Evolutionary conservation across 2,329 filamentous ascomycete genomes (phyloP).

Genomic region (Fusarium brachygibbosum): DNA sequence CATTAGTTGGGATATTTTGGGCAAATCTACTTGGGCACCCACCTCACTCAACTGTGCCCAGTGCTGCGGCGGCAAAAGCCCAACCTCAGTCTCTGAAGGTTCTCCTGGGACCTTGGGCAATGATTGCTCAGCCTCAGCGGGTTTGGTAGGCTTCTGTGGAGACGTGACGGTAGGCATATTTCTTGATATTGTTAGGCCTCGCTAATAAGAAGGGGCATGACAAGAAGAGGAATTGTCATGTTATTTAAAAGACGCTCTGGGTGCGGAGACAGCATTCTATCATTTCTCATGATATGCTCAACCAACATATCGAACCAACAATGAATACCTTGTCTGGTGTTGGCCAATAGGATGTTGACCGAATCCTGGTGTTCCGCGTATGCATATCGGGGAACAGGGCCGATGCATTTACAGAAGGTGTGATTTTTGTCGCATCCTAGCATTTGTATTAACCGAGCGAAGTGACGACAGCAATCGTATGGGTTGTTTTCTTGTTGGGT

Average conservation of each 20-base stretch:
- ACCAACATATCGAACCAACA: conserved; percentile 5
- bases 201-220: rapidly evolving
- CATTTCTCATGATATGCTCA: not conserved
- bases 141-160: rapidly evolving
- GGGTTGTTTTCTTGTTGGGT: no score
- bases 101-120: rapidly evolving
- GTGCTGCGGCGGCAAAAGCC: not conserved
- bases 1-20: rapidly evolving
- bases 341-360: not conserved
- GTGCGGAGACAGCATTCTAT: not conserved
- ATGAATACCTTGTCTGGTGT: not conserved
- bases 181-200: rapidly evolving
- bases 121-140: rapidly evolving
- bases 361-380: not conserved
- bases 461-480: no score
- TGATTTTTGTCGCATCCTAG: not conserved
- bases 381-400: not conserved
- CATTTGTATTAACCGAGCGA: not conserved
- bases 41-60: not conserved
- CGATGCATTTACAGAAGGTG: not conserved
- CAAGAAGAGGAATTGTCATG: no score
- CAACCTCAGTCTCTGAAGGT: rapidly evolving
- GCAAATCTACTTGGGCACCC: rapidly evolving
- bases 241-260: not conserved
- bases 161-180: not conserved